These are phyloP conservation scores for Ophiostoma angusticollis DNA, from an alignment of 2,329 filamentous ascomycete genomes.

Conservation along the genomic window DNA sequence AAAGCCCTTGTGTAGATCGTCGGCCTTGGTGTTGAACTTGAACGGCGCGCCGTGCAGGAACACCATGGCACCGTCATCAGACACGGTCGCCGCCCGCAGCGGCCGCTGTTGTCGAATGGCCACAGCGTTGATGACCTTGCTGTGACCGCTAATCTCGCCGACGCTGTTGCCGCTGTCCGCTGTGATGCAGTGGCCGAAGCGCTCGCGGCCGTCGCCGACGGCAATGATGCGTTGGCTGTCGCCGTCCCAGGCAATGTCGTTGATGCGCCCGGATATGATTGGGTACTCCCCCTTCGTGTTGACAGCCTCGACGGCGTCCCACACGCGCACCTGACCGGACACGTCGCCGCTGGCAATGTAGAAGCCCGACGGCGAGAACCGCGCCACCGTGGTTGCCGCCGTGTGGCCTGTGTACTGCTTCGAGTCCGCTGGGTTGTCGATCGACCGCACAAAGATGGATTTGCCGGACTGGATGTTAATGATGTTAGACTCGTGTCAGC, in stretches of 20 bases:
- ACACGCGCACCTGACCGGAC: slow-evolving; percentile 73
- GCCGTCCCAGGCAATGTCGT: slow-evolving; percentile 94
- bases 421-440: slow-evolving; percentile 73
- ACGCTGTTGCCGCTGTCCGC: slow-evolving; percentile 93
- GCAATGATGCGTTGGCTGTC: slow-evolving; percentile 95
- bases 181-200: slow-evolving; percentile 87
- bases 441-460: slow-evolving; percentile 89
- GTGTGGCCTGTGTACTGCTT: slow-evolving; percentile 93
- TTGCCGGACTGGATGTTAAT: slow-evolving; percentile 64
- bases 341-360: slow-evolving; percentile 89
- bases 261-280: slow-evolving; percentile 89
- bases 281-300: slow-evolving; percentile 88
- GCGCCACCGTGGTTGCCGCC: slow-evolving; percentile 75
- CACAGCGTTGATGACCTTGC: slow-evolving; percentile 79
- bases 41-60: slow-evolving; percentile 93
- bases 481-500: background rate
- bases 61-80: slow-evolving; percentile 78
- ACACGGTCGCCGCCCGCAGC: slow-evolving; percentile 80
- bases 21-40: slow-evolving; percentile 80
- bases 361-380: slow-evolving; percentile 88
- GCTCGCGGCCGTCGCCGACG: slow-evolving; percentile 86
- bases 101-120: slow-evolving; percentile 81
- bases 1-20: slow-evolving; percentile 74
- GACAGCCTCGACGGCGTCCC: slow-evolving; percentile 76
- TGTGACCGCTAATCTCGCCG: slow-evolving; percentile 86